These are phyloP conservation scores for Friedmanniomyces endolithicus DNA, from an alignment of 495 filamentous ascomycete genomes.

Conservation along the genomic window DNA sequence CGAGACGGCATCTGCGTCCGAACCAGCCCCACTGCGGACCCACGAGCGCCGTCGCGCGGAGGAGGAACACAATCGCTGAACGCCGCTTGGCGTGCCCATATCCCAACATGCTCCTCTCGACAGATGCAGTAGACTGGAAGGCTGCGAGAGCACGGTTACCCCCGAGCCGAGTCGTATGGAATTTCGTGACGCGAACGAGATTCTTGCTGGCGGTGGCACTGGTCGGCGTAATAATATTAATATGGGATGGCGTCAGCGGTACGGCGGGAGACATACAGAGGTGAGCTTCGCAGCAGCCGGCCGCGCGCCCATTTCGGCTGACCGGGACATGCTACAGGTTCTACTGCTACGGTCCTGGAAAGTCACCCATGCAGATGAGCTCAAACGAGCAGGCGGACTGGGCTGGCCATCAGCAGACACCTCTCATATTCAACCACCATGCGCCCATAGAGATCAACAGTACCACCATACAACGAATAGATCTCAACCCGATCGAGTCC, in stretches of 20 bases:
- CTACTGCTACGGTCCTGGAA: constrained; percentile 90
- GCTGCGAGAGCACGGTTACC: constrained; percentile 70
- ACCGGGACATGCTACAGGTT: constrained; percentile 47
- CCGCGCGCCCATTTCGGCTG: too few species aligned
- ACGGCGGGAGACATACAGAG: constrained; percentile 85
- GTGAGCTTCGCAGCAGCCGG: constrained; percentile 45
- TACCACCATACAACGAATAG: constrained; percentile 58
- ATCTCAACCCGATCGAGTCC: constrained; percentile 78
- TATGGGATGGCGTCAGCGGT: constrained; percentile 78
- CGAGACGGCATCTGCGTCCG: background rate
- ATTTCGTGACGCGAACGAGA: constrained; percentile 64
- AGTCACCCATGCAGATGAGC: constrained; percentile 86
- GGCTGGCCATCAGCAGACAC: constrained; percentile 78
- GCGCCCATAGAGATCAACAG: constrained; percentile 72
- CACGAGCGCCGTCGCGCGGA: background rate
- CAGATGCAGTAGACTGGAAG: constrained; percentile 88
- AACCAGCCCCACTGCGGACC: background rate
- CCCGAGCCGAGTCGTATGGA: constrained; percentile 65
- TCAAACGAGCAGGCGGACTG: constrained; percentile 80
- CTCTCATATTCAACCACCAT: constrained; percentile 92
- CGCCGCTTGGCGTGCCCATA: constrained; percentile 5
- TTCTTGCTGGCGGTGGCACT: constrained; percentile 65
- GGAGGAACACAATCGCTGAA: constrained; percentile 1
- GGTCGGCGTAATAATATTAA: constrained; percentile 59
- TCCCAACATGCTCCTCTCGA: constrained; percentile 60